Conservation (phyloP, 2,329 filamentous ascomycete species). For the Colletotrichum incanum region DNA sequence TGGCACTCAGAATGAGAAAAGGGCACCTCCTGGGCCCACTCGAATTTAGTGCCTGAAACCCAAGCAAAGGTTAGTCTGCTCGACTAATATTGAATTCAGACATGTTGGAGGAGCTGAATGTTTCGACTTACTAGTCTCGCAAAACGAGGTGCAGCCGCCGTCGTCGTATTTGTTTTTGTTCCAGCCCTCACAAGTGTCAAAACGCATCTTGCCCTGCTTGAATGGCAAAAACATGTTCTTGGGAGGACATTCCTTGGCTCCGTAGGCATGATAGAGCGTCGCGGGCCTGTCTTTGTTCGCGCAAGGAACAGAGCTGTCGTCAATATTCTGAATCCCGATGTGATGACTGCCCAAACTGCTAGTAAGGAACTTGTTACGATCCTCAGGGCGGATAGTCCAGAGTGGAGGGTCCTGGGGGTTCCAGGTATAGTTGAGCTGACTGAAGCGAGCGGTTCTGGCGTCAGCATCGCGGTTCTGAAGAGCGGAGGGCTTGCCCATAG, state of each 20-base stretch:
- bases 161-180: not conserved
- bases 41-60: constrained; percentile 45
- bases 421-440: not conserved
- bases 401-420: not conserved
- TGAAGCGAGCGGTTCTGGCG: not conserved
- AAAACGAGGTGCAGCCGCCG: not conserved
- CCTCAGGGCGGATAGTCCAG: constrained; percentile 6
- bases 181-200: not conserved
- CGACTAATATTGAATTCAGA: too few species aligned
- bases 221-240: not conserved
- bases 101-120: not conserved
- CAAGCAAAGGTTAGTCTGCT: not conserved
- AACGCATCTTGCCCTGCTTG: not conserved
- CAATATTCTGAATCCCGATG: not conserved
- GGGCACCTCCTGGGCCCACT: constrained; percentile 52
- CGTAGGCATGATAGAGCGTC: not conserved
- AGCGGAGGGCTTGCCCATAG: too few species aligned
- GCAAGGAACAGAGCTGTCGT: not conserved
- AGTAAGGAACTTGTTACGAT: not conserved
- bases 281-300: not conserved
- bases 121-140: not conserved
- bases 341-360: not conserved
- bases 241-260: not conserved
- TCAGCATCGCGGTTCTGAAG: not conserved
- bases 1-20: constrained; percentile 53